Percentiles rank a stretch among this genome's conserved stretches.
Evolutionary conservation across 805 yeast genomes (phyloP).

Genomic region (Barnettozyma californica): DNA sequence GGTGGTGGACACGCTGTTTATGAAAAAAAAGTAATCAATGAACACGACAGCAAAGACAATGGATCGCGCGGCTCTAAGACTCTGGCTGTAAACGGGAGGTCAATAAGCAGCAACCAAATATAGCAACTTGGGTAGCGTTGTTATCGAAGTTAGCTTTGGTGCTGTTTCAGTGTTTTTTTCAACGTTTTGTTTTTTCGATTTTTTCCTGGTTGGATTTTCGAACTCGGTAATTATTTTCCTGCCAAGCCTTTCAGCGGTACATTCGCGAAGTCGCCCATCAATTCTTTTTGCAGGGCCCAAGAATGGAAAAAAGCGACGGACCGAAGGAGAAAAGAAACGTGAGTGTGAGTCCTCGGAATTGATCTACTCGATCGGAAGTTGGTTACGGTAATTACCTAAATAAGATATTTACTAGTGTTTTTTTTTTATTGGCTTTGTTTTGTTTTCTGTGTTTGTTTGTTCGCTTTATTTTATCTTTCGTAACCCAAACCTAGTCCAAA

Average conservation of each 20-base stretch:
- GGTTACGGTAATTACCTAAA: neutral
- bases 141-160: neutral
- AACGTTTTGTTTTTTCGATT: neutral
- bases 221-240: slow-evolving; percentile 6
- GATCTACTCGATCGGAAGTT: neutral
- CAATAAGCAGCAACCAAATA: neutral
- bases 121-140: neutral
- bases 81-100: neutral
- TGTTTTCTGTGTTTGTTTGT: neutral
- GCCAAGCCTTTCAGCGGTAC: neutral
- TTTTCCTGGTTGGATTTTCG: slow-evolving; percentile 2
- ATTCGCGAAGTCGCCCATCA: neutral
- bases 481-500: too few relatives aligned
- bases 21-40: neutral
- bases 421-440: neutral
- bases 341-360: neutral
- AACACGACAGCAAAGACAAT: neutral
- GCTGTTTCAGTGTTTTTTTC: neutral
- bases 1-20: neutral
- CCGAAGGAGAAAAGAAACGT: too few relatives aligned
- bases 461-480: too few relatives aligned
- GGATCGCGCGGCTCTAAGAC: neutral
- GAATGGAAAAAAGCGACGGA: too few relatives aligned
- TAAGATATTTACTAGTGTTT: neutral
- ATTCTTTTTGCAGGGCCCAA: neutral